Percentiles rank a stretch among this genome's conserved stretches.
Conservation (phyloP, 2,329 filamentous ascomycete species). For the Sporothrix protearum region DNA sequence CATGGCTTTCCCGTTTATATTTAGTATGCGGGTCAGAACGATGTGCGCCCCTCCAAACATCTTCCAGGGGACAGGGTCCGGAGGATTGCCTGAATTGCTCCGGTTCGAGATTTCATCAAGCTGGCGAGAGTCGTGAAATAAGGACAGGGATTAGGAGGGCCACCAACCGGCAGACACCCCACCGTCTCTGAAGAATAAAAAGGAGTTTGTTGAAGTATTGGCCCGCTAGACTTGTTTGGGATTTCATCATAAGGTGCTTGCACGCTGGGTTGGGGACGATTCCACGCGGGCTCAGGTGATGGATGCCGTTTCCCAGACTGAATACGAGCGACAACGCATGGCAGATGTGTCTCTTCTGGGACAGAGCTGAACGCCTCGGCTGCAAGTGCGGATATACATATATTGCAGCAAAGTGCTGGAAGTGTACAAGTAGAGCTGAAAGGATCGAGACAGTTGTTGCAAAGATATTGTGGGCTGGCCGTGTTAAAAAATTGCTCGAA, state of each 20-base stretch:
- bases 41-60: no score
- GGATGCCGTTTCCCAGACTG: background rate
- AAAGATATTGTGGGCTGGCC: no score
- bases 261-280: background rate
- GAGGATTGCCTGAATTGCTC: background rate
- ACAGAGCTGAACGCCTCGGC: background rate
- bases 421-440: background rate
- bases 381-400: background rate
- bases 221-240: conserved; percentile 14
- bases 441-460: background rate
- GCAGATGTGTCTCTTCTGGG: conserved; percentile 2
- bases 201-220: background rate
- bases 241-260: background rate
- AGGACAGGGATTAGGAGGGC: background rate
- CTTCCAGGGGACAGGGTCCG: background rate
- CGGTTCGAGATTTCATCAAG: background rate
- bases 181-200: background rate
- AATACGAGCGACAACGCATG: background rate
- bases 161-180: background rate
- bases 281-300: background rate
- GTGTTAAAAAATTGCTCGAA: no score
- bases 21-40: conserved; percentile 2
- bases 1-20: conserved; percentile 17
- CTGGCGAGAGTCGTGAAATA: background rate
- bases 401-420: background rate